Percentiles rank a stretch among this genome's conserved stretches.
These are phyloP conservation scores for Salix brachista DNA, from an alignment of 345 rosid genomes.

Conservation along the genomic window DNA sequence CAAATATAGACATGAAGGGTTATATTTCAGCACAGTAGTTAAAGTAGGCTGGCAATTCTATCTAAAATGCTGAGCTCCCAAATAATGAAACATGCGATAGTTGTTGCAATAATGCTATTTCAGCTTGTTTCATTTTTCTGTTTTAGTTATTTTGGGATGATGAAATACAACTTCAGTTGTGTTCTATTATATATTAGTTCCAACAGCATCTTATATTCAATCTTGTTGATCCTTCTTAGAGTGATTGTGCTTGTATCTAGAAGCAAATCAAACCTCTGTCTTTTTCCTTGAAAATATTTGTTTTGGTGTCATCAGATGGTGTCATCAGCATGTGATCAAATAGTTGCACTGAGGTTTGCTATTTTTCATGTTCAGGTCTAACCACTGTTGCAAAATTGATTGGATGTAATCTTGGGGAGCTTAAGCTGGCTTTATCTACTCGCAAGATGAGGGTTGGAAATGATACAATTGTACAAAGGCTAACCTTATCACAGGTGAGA, in stretches of 20 bases:
- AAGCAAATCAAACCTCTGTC: neutral
- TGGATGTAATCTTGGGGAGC: slow-evolving; percentile 64
- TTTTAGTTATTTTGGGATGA: neutral
- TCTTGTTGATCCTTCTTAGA: neutral
- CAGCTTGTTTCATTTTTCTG: neutral
- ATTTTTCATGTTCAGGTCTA: slow-evolving; percentile 49
- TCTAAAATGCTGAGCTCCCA: neutral
- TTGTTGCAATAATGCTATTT: neutral
- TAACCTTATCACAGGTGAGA: slow-evolving; percentile 79
- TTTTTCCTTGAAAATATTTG: neutral
- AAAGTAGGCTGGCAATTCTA: neutral
- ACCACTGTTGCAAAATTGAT: slow-evolving; percentile 69
- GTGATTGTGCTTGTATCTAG: neutral
- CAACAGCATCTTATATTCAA: neutral
- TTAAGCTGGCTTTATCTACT: slow-evolving; percentile 73
- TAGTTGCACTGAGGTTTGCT: neutral
- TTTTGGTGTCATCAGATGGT: neutral
- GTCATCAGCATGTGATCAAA: neutral
- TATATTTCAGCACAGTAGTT: neutral
- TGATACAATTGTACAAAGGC: slow-evolving; percentile 82
- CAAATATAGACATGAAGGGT: neutral
- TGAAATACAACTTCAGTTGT: neutral
- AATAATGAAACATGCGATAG: neutral
- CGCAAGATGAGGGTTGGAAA: slow-evolving; percentile 94
- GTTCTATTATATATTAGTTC: neutral